Percentiles rank a stretch among this genome's conserved stretches.
phyloP scores from a whole-genome alignment of 2,329 filamentous ascomycete species.

The Curvularia hawaiiensis region DNA sequence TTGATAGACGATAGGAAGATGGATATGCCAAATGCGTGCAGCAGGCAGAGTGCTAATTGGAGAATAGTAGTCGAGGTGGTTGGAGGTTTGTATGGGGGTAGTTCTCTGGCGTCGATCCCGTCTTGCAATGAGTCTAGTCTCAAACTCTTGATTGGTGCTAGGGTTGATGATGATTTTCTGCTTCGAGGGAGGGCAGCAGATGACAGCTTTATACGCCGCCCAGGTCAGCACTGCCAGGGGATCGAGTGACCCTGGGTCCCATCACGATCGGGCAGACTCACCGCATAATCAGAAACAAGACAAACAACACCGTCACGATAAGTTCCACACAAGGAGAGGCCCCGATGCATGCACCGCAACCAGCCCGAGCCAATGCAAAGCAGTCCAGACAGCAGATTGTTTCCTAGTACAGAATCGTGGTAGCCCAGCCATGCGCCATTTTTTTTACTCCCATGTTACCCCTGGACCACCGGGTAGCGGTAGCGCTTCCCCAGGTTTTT shows the following conservation, averaged over 20 bases:
- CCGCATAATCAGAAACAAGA: conserved; percentile 39
- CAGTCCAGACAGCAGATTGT: conserved; percentile 28
- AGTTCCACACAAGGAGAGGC: conserved; percentile 32
- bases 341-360: conserved; percentile 43
- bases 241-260: conserved; percentile 19
- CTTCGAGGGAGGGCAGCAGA: conserved; percentile 32
- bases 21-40: conserved; percentile 1
- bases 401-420: conserved; percentile 32
- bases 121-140: conserved; percentile 27
- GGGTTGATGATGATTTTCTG: conserved; percentile 34
- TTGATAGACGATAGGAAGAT: conserved; percentile 12
- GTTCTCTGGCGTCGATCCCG: conserved; percentile 41
- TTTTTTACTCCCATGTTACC: conserved; percentile 17
- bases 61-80: conserved; percentile 21
- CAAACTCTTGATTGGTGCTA: conserved; percentile 28
- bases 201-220: conserved; percentile 37
- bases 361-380: conserved; percentile 30
- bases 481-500: conserved; percentile 30
- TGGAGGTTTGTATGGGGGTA: conserved; percentile 36
- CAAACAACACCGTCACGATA: conserved; percentile 36
- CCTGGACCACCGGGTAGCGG: conserved; percentile 14
- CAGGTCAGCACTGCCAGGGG: conserved; percentile 2
- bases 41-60: conserved; percentile 16
- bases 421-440: conserved; percentile 30
- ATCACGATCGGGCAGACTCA: conserved; percentile 32